Conservation (phyloP, 345 rosid genomes). For the Lenwebbia sp. region DNA sequence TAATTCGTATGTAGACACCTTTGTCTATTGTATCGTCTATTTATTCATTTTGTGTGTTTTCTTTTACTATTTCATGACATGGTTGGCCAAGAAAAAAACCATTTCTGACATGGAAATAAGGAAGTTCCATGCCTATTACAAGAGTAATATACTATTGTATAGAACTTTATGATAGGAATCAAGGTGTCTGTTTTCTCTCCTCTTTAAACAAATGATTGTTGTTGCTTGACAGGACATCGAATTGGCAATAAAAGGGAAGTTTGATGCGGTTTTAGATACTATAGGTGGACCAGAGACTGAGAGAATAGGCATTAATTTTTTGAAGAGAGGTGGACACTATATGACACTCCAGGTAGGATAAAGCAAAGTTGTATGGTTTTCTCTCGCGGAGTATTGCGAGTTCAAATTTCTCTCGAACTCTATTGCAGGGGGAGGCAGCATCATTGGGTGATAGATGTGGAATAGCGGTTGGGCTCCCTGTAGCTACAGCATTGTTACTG, state of each 20-base stretch:
- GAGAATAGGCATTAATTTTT: conserved; percentile 59
- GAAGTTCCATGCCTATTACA: neutral
- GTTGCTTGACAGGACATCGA: conserved; percentile 56
- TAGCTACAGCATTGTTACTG: conserved; percentile 56
- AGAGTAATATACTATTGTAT: neutral
- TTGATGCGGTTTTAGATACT: conserved; percentile 91
- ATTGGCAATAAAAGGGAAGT: conserved; percentile 68
- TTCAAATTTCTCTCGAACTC: neutral
- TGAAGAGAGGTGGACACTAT: conserved; percentile 80
- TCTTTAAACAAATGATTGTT: neutral
- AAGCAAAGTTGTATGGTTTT: neutral
- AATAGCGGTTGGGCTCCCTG: conserved; percentile 68
- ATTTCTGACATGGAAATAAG: neutral
- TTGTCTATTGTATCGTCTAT: neutral
- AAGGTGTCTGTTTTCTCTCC: neutral
- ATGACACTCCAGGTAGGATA: conserved; percentile 83
- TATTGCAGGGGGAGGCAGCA: conserved; percentile 81
- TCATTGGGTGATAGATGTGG: conserved; percentile 78
- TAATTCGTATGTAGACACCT: neutral
- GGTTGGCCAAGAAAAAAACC: neutral
- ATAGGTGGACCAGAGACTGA: conserved; percentile 88
- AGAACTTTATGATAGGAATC: neutral
- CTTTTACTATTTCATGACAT: neutral
- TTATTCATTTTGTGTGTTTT: neutral
- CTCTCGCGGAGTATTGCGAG: neutral